phyloP scores from a whole-genome alignment of 805 yeast genomes.

The Isabelozyma pseudorhagii region DNA sequence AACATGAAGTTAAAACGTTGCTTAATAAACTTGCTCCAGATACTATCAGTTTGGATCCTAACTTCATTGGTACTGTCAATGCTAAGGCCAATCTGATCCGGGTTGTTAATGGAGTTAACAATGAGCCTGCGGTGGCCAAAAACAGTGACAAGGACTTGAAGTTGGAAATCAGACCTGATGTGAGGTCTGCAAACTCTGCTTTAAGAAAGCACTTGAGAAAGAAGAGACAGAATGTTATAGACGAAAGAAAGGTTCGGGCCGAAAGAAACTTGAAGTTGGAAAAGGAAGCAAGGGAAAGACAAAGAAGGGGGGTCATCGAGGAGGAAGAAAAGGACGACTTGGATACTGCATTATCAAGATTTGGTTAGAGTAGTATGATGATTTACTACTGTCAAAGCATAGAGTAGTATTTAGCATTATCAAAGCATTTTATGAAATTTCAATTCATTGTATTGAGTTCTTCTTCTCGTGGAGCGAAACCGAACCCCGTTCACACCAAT shows the following conservation, averaged over 20 bases:
- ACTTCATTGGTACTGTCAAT: conserved; percentile 79
- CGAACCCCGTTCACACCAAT: too few relatives aligned
- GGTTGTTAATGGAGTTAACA: conserved; percentile 53
- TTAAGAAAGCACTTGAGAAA: conserved; percentile 77
- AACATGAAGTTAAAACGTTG: conserved; percentile 80
- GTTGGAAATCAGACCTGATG: conserved; percentile 61
- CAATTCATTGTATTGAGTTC: too few relatives aligned
- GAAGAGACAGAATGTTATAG: conserved; percentile 80
- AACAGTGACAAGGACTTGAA: conserved; percentile 39
- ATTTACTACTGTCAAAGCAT: neutral
- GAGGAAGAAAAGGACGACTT: conserved; percentile 52
- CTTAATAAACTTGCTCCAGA: conserved; percentile 89
- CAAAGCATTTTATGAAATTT: too few relatives aligned
- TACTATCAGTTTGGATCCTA: conserved; percentile 88
- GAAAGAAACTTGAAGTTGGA: conserved; percentile 74
- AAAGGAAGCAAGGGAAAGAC: conserved; percentile 62
- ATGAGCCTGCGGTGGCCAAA: conserved; percentile 38
- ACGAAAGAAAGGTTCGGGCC: conserved; percentile 75
- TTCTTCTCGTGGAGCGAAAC: too few relatives aligned
- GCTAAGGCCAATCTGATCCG: conserved; percentile 62
- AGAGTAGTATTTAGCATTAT: neutral
- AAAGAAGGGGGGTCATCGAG: conserved; percentile 37
- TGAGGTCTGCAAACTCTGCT: conserved; percentile 78
- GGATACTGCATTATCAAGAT: conserved; percentile 49
- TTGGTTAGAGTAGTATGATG: conserved; percentile 23